phyloP scores from a whole-genome alignment of 129 eudicot genomes.

The Tanacetum coccineum region DNA sequence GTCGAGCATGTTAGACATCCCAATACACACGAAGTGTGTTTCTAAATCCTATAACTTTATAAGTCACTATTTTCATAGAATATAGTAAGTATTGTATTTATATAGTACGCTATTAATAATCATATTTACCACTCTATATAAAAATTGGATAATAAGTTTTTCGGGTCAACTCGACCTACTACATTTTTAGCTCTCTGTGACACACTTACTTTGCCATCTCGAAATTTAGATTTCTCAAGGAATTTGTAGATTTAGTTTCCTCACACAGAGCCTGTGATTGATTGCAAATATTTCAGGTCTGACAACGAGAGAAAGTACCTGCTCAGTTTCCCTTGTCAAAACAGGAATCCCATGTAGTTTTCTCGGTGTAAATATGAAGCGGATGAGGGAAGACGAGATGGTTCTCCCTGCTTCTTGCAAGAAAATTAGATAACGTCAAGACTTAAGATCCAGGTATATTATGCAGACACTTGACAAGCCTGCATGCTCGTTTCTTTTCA shows the following conservation, averaged over 20 bases:
- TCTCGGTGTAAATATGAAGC: constrained; percentile 37
- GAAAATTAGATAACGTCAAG: constrained; percentile 34
- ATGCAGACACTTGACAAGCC: not conserved
- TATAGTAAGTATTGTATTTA: not conserved
- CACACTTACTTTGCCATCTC: not conserved
- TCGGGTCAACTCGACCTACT: not conserved
- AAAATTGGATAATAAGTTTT: not conserved
- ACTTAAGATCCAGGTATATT: not conserved
- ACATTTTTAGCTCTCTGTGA: not conserved
- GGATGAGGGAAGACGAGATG: constrained; percentile 48
- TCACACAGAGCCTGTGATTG: not conserved
- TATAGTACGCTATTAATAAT: not conserved
- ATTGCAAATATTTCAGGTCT: constrained; percentile 33
- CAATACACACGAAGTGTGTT: not conserved
- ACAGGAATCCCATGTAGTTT: constrained; percentile 39
- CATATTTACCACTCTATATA: not conserved
- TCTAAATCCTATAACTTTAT: not conserved
- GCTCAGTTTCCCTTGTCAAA: constrained; percentile 7
- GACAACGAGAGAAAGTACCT: constrained; percentile 9
- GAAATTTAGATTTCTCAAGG: not conserved
- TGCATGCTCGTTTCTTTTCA: not conserved
- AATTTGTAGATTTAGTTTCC: not conserved
- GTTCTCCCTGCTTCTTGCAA: constrained; percentile 35
- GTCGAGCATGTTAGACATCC: not conserved
- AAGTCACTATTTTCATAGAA: not conserved